These are phyloP conservation scores for Acanthamoeba royreba DNA, from an alignment of 208 protist species.

Conservation along the genomic window DNA sequence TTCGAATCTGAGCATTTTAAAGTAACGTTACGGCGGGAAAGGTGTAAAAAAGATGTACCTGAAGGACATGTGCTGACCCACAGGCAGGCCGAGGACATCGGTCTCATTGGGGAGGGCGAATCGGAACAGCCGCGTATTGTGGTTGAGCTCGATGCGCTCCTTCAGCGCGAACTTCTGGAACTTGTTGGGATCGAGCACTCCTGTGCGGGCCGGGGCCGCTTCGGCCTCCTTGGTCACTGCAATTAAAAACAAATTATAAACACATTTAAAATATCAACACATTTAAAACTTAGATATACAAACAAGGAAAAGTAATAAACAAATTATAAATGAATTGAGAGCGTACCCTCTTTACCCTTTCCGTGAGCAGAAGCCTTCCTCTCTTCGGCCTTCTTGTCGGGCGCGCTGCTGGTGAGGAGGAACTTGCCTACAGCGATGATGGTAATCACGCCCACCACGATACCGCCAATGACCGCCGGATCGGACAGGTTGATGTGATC, in stretches of 20 bases:
- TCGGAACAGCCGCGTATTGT: slow-evolving; percentile 64
- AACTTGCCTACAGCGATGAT: neutral
- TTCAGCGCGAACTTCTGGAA: neutral
- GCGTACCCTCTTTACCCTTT: neutral
- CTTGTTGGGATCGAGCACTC: neutral
- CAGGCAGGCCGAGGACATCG: slow-evolving; percentile 58
- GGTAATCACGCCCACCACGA: neutral
- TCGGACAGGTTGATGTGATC: neutral
- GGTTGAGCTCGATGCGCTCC: slow-evolving; percentile 1
- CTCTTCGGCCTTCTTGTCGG: neutral
- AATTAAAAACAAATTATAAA: neutral
- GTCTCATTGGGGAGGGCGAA: slow-evolving; percentile 55
- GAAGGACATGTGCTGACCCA: slow-evolving; percentile 55
- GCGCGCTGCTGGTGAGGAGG: neutral
- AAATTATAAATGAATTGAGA: neutral
- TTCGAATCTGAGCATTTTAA: too few species aligned
- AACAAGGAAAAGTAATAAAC: too few species aligned
- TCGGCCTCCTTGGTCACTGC: neutral
- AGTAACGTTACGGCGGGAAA: neutral
- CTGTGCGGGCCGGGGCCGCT: neutral
- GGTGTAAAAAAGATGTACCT: neutral
- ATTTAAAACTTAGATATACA: too few species aligned
- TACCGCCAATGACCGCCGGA: neutral
- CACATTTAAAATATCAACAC: too few species aligned
- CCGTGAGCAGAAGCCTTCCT: neutral